Evolutionary conservation across 768 basidiomycete genomes (phyloP).

Genomic region (Tricholoma terreum): DNA sequence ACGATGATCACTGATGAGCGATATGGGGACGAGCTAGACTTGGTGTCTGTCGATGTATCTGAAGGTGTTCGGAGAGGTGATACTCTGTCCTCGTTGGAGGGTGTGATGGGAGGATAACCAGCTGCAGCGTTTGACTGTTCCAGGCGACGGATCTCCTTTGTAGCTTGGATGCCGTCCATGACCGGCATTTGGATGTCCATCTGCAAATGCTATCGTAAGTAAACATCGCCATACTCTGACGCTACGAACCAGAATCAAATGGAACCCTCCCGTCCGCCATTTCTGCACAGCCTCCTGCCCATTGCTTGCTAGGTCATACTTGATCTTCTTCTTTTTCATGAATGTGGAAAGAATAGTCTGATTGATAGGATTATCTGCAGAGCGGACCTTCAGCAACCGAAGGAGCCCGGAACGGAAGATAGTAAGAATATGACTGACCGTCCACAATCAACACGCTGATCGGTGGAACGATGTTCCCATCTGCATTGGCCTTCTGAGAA

Average conservation of each 20-base stretch:
- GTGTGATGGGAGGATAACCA: slow-evolving; percentile 68
- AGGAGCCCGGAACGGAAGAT: neutral
- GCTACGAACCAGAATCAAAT: slow-evolving; percentile 83
- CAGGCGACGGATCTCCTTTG: slow-evolving; percentile 87
- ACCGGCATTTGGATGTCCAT: slow-evolving; percentile 99
- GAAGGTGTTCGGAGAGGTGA: slow-evolving; percentile 46
- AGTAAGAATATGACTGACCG: slow-evolving; percentile 49
- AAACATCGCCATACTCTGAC: neutral
- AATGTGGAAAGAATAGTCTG: slow-evolving; percentile 97
- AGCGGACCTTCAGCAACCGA: slow-evolving; percentile 8
- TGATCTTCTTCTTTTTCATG: slow-evolving; percentile 94
- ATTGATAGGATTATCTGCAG: slow-evolving; percentile 94
- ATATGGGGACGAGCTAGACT: slow-evolving; percentile 60
- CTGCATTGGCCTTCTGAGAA: slow-evolving; percentile 53
- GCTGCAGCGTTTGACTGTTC: slow-evolving; percentile 68
- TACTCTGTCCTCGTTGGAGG: slow-evolving; percentile 46
- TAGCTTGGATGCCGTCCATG: slow-evolving; percentile 97
- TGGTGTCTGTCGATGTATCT: slow-evolving; percentile 47
- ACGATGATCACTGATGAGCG: slow-evolving; percentile 97
- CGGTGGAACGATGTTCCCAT: slow-evolving; percentile 84
- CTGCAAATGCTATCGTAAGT: slow-evolving; percentile 37
- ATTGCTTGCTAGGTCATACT: slow-evolving; percentile 91
- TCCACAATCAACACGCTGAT: slow-evolving; percentile 98
- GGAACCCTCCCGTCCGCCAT: slow-evolving; percentile 90
- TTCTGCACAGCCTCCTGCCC: slow-evolving; percentile 95